phyloP scores from a whole-genome alignment of 2,329 filamentous ascomycete species.

The Epichloe sibirici region DNA sequence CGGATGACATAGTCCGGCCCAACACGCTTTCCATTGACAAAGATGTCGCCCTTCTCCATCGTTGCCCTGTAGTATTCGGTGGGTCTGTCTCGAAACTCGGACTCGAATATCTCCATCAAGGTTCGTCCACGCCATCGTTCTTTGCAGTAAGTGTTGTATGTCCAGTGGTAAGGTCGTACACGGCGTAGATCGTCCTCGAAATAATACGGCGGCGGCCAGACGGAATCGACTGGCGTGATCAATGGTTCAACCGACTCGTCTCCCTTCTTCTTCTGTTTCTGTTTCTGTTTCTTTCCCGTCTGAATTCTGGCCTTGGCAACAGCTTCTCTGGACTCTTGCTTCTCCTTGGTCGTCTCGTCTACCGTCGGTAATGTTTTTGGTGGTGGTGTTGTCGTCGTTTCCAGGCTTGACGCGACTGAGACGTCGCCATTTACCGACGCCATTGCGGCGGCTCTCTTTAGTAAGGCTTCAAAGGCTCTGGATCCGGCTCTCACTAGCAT shows the following conservation, averaged over 20 bases:
- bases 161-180: constrained; percentile 79
- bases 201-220: constrained; percentile 59
- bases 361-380: not conserved
- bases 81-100: constrained; percentile 84
- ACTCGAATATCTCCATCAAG: constrained; percentile 76
- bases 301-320: not conserved
- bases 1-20: constrained; percentile 58
- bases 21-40: constrained; percentile 63
- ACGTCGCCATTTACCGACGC: constrained; percentile 1
- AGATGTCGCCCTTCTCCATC: constrained; percentile 67
- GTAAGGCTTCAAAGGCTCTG: constrained; percentile 7
- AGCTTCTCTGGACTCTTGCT: not conserved
- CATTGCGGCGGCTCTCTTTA: constrained; percentile 8
- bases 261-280: not conserved
- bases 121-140: constrained; percentile 77
- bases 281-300: not conserved
- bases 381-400: constrained; percentile 2
- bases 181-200: constrained; percentile 73
- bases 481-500: constrained; percentile 9
- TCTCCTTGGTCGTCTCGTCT: not conserved
- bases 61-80: constrained; percentile 77
- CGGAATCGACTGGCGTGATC: constrained; percentile 3
- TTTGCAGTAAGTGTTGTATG: constrained; percentile 92
- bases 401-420: constrained; percentile 6
- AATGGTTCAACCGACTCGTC: not conserved